Conservation (phyloP, 768 basidiomycete species). For the Serendipita sp. region DNA sequence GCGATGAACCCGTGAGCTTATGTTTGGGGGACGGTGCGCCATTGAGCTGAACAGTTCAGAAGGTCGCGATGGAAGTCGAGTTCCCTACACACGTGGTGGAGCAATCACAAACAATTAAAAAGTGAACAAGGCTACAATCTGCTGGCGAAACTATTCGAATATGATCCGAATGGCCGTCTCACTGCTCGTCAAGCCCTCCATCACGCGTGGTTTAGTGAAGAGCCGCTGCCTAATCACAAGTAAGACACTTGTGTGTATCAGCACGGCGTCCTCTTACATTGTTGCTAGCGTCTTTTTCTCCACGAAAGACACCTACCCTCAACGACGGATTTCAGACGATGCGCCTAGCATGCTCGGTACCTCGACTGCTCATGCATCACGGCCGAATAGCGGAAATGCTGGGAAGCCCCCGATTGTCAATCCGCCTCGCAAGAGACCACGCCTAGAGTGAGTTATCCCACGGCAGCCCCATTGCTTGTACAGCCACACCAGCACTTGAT, state of each 20-base stretch:
- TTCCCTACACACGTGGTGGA: slow-evolving; percentile 63
- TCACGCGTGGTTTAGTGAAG: slow-evolving; percentile 88
- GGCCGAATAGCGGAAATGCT: slow-evolving; percentile 3
- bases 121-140: slow-evolving; percentile 60
- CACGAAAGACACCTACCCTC: slow-evolving; percentile 60
- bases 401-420: neutral
- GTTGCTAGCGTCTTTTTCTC: slow-evolving; percentile 21
- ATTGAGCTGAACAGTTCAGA: neutral
- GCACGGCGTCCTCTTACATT: neutral
- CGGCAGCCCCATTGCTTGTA: too few relatives aligned
- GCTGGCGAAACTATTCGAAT: slow-evolving; percentile 71
- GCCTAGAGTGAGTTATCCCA: neutral
- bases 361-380: neutral
- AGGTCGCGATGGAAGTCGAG: slow-evolving; percentile 35
- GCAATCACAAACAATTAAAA: slow-evolving; percentile 33
- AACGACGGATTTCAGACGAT: slow-evolving; percentile 82
- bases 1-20: slow-evolving; percentile 54
- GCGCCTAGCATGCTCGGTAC: slow-evolving; percentile 59
- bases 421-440: neutral
- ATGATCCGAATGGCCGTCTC: slow-evolving; percentile 77
- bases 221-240: slow-evolving; percentile 76
- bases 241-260: slow-evolving; percentile 26
- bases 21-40: neutral
- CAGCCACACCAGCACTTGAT: too few relatives aligned
- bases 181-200: slow-evolving; percentile 67